Evolutionary conservation across 2,329 filamentous ascomycete species (phyloP).

Genomic region (Fusarium irregulare): DNA sequence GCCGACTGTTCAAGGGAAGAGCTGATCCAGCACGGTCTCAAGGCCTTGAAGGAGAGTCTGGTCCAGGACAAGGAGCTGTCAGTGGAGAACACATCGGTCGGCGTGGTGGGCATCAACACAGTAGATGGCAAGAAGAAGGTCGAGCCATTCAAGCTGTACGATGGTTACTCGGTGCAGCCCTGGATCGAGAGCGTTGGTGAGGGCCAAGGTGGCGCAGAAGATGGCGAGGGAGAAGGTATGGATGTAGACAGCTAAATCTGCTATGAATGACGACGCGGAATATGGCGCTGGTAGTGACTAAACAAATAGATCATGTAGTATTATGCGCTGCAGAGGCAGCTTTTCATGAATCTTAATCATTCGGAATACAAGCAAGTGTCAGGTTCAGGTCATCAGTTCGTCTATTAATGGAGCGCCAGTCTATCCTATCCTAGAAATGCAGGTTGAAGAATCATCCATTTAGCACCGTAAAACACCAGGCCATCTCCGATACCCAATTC

Average conservation of each 20-base stretch:
- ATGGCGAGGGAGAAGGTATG: slow-evolving; percentile 50
- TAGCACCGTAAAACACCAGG: slow-evolving; percentile 37
- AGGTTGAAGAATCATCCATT: slow-evolving; percentile 14
- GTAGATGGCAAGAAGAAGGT: slow-evolving; percentile 64
- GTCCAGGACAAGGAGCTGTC: slow-evolving; percentile 98
- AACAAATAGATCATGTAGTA: slow-evolving; percentile 53
- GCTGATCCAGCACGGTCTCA: slow-evolving; percentile 88
- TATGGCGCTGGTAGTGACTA: slow-evolving; percentile 38
- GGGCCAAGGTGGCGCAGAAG: slow-evolving; percentile 55
- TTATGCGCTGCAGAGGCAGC: slow-evolving; percentile 48
- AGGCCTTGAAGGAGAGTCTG: slow-evolving; percentile 93
- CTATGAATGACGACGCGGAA: slow-evolving; percentile 26
- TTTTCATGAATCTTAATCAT: slow-evolving; percentile 41
- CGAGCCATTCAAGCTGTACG: slow-evolving; percentile 90
- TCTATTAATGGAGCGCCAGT: slow-evolving; percentile 40
- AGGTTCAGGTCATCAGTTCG: slow-evolving; percentile 36
- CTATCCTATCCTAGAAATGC: slow-evolving; percentile 35
- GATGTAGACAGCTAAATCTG: slow-evolving; percentile 51
- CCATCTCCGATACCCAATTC: slow-evolving; percentile 15
- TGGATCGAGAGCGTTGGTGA: slow-evolving; percentile 83
- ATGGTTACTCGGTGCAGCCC: slow-evolving; percentile 85
- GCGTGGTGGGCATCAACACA: slow-evolving; percentile 75
- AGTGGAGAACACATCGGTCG: slow-evolving; percentile 94
- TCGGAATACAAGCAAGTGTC: slow-evolving; percentile 14
- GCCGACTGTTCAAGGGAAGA: slow-evolving; percentile 81